Percentiles rank a stretch among this genome's conserved stretches.
Evolutionary conservation across 257 asterid genomes (phyloP).

Genomic region (Lycium ferocissimum): DNA sequence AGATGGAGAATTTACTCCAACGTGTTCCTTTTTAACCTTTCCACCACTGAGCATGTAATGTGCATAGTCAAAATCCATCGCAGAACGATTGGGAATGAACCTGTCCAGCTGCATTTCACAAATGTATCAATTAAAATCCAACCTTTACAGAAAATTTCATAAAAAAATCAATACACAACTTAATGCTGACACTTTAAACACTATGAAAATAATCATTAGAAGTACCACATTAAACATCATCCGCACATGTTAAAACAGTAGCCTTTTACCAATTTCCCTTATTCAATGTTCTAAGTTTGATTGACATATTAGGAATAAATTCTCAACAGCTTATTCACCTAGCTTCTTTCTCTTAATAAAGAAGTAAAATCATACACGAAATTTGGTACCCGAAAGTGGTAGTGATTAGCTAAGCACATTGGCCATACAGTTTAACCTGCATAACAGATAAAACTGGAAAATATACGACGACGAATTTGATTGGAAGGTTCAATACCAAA

Average conservation of each 20-base stretch:
- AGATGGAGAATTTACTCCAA: constrained; percentile 63
- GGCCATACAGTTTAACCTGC: not conserved
- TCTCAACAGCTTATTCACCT: constrained; percentile 1
- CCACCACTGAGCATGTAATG: constrained; percentile 82
- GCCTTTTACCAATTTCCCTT: not conserved
- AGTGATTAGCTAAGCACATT: not conserved
- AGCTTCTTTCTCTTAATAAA: not conserved
- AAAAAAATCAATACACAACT: not conserved
- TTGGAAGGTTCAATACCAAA: not conserved
- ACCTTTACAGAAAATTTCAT: not conserved
- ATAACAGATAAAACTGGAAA: not conserved
- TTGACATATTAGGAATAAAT: not conserved
- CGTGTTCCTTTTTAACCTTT: constrained; percentile 83
- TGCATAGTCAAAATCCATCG: constrained; percentile 89
- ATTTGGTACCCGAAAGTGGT: not conserved
- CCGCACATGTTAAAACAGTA: constrained; percentile 4
- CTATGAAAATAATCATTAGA: not conserved
- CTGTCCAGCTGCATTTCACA: constrained; percentile 74
- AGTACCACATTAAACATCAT: not conserved
- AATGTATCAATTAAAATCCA: not conserved
- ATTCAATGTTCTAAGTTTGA: not conserved
- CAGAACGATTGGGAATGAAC: constrained; percentile 94
- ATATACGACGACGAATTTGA: not conserved
- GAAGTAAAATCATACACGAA: not conserved
- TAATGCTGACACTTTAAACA: not conserved